These are phyloP conservation scores for Pistacia integerrima DNA, from an alignment of 345 rosid species.

Conservation along the genomic window DNA sequence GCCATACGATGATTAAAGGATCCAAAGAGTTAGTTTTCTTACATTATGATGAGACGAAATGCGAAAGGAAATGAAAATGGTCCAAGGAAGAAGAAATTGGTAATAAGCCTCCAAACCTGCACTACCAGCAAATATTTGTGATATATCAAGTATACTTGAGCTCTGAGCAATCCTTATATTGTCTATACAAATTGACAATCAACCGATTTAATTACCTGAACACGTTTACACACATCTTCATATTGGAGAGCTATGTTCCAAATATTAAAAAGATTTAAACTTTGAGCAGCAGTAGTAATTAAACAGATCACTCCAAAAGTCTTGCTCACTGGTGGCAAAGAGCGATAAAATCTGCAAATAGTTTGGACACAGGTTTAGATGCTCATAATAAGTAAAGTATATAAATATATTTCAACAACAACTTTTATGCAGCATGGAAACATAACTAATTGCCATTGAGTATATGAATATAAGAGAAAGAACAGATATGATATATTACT, in stretches of 20 bases:
- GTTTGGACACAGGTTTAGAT: not conserved
- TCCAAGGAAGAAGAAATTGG: constrained; percentile 63
- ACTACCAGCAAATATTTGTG: not conserved
- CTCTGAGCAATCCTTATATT: not conserved
- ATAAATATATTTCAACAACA: no score
- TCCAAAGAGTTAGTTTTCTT: constrained; percentile 17
- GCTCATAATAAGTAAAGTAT: no score
- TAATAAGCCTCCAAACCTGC: constrained; percentile 69
- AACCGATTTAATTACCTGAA: constrained; percentile 39
- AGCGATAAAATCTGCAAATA: constrained; percentile 49
- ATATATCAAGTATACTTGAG: not conserved
- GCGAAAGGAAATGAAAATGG: constrained; percentile 56
- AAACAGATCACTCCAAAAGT: constrained; percentile 59
- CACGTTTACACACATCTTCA: constrained; percentile 47
- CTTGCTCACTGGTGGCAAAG: constrained; percentile 76
- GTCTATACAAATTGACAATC: not conserved
- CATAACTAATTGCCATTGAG: no score
- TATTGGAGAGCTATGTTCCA: constrained; percentile 45
- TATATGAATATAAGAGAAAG: not conserved
- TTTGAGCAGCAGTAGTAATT: constrained; percentile 50
- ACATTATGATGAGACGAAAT: constrained; percentile 56
- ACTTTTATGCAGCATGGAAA: not conserved
- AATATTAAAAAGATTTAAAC: constrained; percentile 41
- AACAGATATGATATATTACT: constrained; percentile 39
- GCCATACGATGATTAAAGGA: no score